phyloP scores from a whole-genome alignment of 2,329 filamentous ascomycete species.

The Pseudogymnoascus pannorum region DNA sequence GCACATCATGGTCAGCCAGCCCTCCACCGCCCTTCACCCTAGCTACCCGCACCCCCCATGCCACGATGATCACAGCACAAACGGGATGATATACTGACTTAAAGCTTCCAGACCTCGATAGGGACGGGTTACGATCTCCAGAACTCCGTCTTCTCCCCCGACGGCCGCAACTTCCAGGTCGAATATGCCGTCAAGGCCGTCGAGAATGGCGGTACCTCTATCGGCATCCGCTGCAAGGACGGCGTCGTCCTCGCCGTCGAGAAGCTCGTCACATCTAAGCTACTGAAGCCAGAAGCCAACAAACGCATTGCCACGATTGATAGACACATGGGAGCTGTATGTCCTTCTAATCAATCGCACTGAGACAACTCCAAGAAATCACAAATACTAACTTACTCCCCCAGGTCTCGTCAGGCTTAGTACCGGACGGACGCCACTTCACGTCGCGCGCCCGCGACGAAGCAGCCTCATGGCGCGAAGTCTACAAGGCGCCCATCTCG shows the following conservation, averaged over 20 bases:
- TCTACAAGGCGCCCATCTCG: slow-evolving; percentile 92
- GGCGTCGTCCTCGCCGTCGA: slow-evolving; percentile 93
- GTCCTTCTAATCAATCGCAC: slow-evolving; percentile 28
- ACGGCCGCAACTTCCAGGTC: slow-evolving; percentile 98
- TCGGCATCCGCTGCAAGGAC: slow-evolving; percentile 96
- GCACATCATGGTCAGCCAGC: not conserved
- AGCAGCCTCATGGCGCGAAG: slow-evolving; percentile 80
- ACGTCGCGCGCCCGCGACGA: slow-evolving; percentile 91
- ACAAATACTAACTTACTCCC: not conserved
- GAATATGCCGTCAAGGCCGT: slow-evolving; percentile 99
- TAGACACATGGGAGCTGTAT: slow-evolving; percentile 84
- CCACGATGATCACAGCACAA: slow-evolving; percentile 1
- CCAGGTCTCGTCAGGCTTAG: slow-evolving; percentile 89
- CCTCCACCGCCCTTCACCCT: slow-evolving; percentile 1
- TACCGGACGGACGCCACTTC: slow-evolving; percentile 93
- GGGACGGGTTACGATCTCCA: slow-evolving; percentile 98
- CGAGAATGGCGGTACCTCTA: slow-evolving; percentile 91
- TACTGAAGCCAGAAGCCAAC: slow-evolving; percentile 90
- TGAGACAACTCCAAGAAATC: not conserved
- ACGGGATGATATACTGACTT: not conserved
- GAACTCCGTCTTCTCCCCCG: slow-evolving; percentile 99
- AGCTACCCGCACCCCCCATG: not conserved
- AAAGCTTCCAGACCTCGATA: slow-evolving; percentile 76
- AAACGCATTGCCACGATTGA: slow-evolving; percentile 95
- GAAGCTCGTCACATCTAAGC: slow-evolving; percentile 92